Conservation (phyloP, 345 rosid species). For the Eucalyptus marginata region DNA sequence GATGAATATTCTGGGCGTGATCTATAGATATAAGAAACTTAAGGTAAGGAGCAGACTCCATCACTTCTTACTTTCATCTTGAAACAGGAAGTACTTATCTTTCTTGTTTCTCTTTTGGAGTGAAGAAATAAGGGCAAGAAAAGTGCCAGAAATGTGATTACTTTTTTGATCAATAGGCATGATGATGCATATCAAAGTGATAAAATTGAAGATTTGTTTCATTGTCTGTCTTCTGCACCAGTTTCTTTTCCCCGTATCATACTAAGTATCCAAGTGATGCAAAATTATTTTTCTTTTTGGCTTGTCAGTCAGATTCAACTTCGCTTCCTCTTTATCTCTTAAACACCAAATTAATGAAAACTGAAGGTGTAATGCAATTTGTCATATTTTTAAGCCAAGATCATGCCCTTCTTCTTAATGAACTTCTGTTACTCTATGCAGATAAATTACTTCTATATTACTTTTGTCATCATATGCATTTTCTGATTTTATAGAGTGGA, state of each 20-base stretch:
- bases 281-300: background rate
- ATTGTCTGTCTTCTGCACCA: background rate
- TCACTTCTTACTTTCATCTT: background rate
- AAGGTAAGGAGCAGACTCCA: slow-evolving; percentile 42
- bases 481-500: background rate
- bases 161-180: background rate
- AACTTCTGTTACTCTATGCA: background rate
- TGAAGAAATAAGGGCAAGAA: background rate
- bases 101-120: background rate
- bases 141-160: background rate
- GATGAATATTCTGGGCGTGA: slow-evolving; percentile 78
- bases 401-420: background rate
- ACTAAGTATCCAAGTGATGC: background rate
- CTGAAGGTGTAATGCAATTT: background rate
- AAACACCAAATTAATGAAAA: background rate
- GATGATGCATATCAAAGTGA: background rate
- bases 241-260: background rate
- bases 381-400: background rate
- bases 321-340: background rate
- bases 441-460: background rate
- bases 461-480: background rate
- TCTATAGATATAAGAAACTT: slow-evolving; percentile 81
- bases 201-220: background rate
- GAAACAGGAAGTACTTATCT: background rate
- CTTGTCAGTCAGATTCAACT: background rate